A percentile compares a stretch with the other conserved stretches of the same genome.
Evolutionary conservation across 164 flowering plant genomes (phyloP).

Genomic region (Annona squamosa): DNA sequence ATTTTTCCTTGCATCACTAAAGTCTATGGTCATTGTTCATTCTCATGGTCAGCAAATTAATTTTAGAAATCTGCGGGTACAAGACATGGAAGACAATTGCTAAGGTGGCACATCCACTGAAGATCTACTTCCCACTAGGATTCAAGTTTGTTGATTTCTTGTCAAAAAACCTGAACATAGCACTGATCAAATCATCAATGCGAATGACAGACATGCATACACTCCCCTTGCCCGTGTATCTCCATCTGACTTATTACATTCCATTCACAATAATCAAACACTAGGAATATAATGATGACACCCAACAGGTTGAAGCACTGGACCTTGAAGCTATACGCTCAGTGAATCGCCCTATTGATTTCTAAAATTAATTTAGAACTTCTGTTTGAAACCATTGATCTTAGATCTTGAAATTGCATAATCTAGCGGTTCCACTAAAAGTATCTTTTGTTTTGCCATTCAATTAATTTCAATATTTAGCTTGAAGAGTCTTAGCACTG

Average conservation of each 20-base stretch:
- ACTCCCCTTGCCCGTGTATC: neutral
- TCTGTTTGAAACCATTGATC: neutral
- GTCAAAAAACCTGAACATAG: neutral
- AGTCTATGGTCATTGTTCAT: no score
- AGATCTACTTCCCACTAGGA: no score
- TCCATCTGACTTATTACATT: neutral
- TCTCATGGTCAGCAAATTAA: no score
- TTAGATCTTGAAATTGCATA: neutral
- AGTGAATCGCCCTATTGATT: neutral
- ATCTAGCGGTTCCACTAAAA: neutral
- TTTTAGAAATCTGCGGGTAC: no score
- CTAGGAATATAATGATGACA: neutral
- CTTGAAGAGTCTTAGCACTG: neutral
- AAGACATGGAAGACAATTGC: no score
- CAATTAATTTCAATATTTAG: neutral
- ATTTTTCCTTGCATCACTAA: no score
- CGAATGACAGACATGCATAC: neutral
- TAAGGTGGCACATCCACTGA: no score
- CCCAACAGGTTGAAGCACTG: neutral
- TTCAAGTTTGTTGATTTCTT: neutral
- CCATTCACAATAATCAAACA: neutral
- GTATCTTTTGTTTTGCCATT: neutral
- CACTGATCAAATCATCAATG: neutral
- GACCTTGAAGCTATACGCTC: neutral
- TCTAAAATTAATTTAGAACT: neutral